phyloP scores from a whole-genome alignment of 2,329 filamentous ascomycete species.

The Botrytis cinerea region DNA sequence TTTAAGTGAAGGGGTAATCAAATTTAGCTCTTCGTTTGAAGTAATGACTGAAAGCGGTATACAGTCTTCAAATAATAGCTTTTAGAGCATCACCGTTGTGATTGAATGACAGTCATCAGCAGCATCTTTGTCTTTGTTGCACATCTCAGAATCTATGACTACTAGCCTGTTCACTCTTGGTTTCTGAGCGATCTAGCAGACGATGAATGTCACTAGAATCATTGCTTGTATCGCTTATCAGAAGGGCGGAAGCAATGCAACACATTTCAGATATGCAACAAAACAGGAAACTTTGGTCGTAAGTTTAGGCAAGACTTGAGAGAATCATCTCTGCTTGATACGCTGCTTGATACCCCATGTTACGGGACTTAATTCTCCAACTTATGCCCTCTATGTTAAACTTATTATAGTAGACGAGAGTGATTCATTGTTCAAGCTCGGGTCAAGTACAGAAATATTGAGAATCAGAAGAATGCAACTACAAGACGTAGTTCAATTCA shows the following conservation, averaged over 20 bases:
- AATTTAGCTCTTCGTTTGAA: too few relatives aligned
- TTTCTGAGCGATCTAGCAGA: not conserved
- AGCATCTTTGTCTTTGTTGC: not conserved
- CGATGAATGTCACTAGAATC: not conserved
- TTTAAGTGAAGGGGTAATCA: too few relatives aligned
- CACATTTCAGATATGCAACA: not conserved
- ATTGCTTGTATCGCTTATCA: not conserved
- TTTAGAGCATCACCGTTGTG: not conserved
- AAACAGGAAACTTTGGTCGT: not conserved
- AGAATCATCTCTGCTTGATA: not conserved
- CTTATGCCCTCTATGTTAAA: not conserved
- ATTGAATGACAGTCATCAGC: not conserved
- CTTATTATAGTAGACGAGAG: not conserved
- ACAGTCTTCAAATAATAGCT: not conserved
- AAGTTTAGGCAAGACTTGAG: not conserved
- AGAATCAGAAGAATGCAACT: not conserved
- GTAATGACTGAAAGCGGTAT: not conserved
- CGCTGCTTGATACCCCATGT: not conserved
- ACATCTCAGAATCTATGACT: not conserved
- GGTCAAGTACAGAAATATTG: not conserved
- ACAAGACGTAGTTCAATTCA: not conserved
- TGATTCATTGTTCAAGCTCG: not conserved
- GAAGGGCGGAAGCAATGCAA: not conserved
- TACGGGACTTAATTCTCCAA: not conserved
- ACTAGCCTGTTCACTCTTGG: not conserved